Evolutionary conservation across 768 basidiomycete species (phyloP), one percentile per base, ranked within the genome.

Genomic region (Hortiboletus flavorubellus): DNA sequence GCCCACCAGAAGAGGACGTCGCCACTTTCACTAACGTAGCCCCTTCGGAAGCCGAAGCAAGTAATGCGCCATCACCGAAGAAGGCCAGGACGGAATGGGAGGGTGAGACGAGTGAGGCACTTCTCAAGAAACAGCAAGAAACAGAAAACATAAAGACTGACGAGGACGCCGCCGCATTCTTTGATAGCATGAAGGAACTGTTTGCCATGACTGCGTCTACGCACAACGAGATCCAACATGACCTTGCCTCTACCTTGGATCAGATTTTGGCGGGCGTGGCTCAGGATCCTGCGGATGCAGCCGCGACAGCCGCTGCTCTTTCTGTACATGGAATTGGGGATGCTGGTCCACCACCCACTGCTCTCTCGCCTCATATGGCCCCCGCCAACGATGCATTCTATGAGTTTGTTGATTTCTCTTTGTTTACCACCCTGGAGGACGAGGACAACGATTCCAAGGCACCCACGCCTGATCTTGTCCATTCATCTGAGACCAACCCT

Each of bases 31-130:
- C 67, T 29, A 72, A 56, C 11, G 61, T 71, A 4, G 71, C 75
- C 9, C 64, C 68, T 50, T 68, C 74, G 46, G 65, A 69, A 46
- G 58, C 64, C 21, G 71, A 64, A 51, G 55, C 50, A 38, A 63
- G 50, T 45, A 80, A 83, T 51, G 82, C 80, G 8, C 87, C 86
- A 8, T 84, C 87, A 7, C 85, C 89, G 14, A 91, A 91, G 72
- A 82, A 86, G 45, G 66, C 72, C 46, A 88, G 86, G 76, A 82
- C 80, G 21, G 87, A 91, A 51, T 89, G 84, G 83, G 86, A 87
- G 45, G 80, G 80, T 9, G 75, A 80, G 26, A 72, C 79, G 15
- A 83, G 74, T 58, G 82, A 86, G 41, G 76, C 73, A 26, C 63
- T 82, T 51, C 64, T 70, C 30, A 75, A 73, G 67, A 73, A 63